These are phyloP conservation scores for Adansonia grandidieri DNA, from an alignment of 441 rosid species.

Conservation along the genomic window DNA sequence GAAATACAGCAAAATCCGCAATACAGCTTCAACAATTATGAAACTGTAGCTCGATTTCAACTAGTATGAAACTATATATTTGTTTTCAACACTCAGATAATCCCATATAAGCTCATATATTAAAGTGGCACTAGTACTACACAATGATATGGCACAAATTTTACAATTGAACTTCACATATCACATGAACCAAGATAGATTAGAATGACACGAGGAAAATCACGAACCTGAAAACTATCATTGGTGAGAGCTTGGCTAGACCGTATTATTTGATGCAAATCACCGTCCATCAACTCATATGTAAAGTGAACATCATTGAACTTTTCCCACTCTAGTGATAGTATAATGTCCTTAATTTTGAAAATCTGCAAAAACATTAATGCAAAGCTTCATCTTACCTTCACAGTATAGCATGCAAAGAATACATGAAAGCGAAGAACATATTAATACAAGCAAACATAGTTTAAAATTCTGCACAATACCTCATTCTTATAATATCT, in stretches of 20 bases:
- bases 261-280: slow-evolving; percentile 53
- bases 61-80: neutral
- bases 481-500: no score
- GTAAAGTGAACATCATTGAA: no score
- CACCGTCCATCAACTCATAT: no score
- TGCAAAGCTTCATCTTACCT: neutral
- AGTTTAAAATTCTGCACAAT: no score
- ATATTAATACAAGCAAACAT: no score
- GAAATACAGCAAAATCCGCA: no score
- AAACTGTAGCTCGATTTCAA: neutral
- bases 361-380: slow-evolving; percentile 41
- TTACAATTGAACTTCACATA: neutral
- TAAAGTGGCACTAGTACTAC: neutral
- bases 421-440: no score
- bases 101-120: neutral
- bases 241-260: slow-evolving; percentile 57
- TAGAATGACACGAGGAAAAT: no score
- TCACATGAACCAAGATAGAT: no score
- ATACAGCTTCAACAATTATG: neutral
- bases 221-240: slow-evolving; percentile 49
- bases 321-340: slow-evolving; percentile 49
- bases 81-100: no score
- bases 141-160: neutral
- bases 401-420: no score
- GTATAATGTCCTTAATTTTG: slow-evolving; percentile 64